Conservation (phyloP, 108 stramenopile species). For the Halocafeteria seosinensis region DNA sequence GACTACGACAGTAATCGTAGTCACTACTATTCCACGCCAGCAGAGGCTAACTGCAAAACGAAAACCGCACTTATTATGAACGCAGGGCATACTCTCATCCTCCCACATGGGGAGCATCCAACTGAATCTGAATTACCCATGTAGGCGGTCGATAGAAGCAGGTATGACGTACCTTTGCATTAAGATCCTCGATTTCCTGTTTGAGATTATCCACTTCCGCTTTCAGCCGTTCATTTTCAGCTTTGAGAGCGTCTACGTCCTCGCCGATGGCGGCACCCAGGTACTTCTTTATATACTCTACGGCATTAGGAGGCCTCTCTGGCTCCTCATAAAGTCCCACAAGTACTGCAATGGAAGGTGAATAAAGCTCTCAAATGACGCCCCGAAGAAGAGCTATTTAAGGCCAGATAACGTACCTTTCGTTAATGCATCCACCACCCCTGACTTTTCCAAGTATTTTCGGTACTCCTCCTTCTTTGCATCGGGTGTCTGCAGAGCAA, state of each 20-base stretch:
- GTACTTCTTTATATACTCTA: slow-evolving; percentile 66
- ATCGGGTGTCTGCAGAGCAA: slow-evolving; percentile 42
- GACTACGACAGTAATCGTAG: no score
- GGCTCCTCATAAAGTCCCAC: slow-evolving; percentile 84
- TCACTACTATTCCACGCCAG: no score
- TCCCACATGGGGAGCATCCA: no score
- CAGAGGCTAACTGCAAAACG: no score
- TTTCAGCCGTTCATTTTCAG: slow-evolving; percentile 54
- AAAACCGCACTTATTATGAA: no score
- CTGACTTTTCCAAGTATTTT: slow-evolving; percentile 76
- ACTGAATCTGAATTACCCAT: no score
- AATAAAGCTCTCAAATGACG: neutral
- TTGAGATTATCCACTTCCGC: slow-evolving; percentile 29
- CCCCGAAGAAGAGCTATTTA: neutral
- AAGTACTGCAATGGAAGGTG: slow-evolving; percentile 28
- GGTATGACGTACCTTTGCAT: neutral
- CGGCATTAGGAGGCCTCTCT: slow-evolving; percentile 64
- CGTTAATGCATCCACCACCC: slow-evolving; percentile 76
- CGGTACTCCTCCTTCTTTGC: slow-evolving; percentile 86
- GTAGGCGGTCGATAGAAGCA: no score
- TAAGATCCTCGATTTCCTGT: slow-evolving; percentile 17
- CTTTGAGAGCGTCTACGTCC: slow-evolving; percentile 57
- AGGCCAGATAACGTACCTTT: slow-evolving; percentile 22
- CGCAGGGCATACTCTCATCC: no score
- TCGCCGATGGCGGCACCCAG: slow-evolving; percentile 51